Percentiles rank a stretch among this genome's conserved stretches.
Conservation (phyloP, 345 rosid genomes). For the Ceriops tagal region DNA sequence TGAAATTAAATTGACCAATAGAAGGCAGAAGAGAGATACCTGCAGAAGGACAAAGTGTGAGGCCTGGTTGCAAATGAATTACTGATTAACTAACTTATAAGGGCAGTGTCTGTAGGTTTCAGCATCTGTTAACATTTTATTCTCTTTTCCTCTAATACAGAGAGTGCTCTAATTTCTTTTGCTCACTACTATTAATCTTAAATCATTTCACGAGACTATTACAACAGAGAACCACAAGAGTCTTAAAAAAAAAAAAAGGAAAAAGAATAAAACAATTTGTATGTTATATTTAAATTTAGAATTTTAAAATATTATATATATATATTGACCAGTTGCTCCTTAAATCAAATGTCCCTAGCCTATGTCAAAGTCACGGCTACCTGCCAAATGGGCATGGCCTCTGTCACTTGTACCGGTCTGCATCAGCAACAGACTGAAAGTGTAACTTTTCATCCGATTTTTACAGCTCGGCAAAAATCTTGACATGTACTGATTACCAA, state of each 20-base stretch:
- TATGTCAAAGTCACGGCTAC: neutral
- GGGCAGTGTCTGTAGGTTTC: slow-evolving; percentile 4
- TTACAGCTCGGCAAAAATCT: neutral
- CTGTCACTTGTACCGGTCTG: neutral
- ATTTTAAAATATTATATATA: too few species aligned
- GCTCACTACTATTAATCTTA: slow-evolving; percentile 8
- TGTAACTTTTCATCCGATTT: neutral
- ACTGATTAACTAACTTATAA: slow-evolving; percentile 41
- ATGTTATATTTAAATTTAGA: too few species aligned
- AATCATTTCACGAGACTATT: too few species aligned
- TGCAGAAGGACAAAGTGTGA: slow-evolving; percentile 20
- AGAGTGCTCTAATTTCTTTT: slow-evolving; percentile 50
- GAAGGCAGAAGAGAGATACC: neutral
- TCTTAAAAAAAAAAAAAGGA: too few species aligned
- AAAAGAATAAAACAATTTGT: too few species aligned
- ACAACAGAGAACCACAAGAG: too few species aligned
- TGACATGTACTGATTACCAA: neutral
- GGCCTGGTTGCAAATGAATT: slow-evolving; percentile 17
- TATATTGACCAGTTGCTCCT: neutral
- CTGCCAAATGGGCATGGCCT: neutral
- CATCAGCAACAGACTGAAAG: neutral
- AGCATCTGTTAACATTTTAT: slow-evolving; percentile 6
- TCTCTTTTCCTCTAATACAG: slow-evolving; percentile 34
- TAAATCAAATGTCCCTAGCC: slow-evolving; percentile 6
- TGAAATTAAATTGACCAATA: neutral